Evolutionary conservation across 2,329 filamentous ascomycete genomes (phyloP).

Genomic region (Didymella lethalis): DNA sequence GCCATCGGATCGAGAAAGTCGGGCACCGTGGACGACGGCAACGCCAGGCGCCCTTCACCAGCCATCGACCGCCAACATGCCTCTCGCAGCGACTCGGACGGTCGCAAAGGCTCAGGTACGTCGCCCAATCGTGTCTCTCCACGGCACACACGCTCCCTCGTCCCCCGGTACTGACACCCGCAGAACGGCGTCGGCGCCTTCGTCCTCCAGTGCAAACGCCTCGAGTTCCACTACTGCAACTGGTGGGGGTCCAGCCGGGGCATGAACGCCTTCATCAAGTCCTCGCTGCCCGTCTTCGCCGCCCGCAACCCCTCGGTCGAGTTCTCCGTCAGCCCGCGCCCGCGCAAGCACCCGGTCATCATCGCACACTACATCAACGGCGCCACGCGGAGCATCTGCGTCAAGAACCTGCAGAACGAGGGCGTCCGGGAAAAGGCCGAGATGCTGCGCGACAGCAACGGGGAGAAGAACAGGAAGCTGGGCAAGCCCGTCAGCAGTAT

Average conservation of each 20-base stretch:
- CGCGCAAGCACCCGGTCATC: conserved; percentile 87
- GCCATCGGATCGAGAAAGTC: conserved; percentile 11
- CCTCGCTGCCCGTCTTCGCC: conserved; percentile 79
- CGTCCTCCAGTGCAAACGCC: conserved; percentile 93
- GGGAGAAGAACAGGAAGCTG: conserved; percentile 72
- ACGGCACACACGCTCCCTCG: neutral
- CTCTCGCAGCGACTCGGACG: conserved; percentile 60
- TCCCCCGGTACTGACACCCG: neutral
- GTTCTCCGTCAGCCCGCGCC: conserved; percentile 88
- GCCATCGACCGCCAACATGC: conserved; percentile 51
- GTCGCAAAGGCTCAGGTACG: conserved; percentile 65
- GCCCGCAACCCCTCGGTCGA: conserved; percentile 85
- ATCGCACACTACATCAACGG: conserved; percentile 94
- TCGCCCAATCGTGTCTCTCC: conserved; percentile 2
- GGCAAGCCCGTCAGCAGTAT: conserved; percentile 67
- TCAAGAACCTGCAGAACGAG: conserved; percentile 81
- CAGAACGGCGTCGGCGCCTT: conserved; percentile 79
- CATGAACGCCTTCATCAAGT: conserved; percentile 90
- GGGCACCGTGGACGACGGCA: neutral
- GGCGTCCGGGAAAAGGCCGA: conserved; percentile 83
- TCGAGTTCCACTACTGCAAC: conserved; percentile 98
- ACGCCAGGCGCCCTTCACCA: conserved; percentile 9
- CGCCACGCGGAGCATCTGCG: conserved; percentile 82
- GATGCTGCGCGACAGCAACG: conserved; percentile 75
- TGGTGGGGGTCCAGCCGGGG: conserved; percentile 91